Base-by-base conservation (phyloP, 805 yeast species). In the Debaryomyces prosopidis region DNA sequence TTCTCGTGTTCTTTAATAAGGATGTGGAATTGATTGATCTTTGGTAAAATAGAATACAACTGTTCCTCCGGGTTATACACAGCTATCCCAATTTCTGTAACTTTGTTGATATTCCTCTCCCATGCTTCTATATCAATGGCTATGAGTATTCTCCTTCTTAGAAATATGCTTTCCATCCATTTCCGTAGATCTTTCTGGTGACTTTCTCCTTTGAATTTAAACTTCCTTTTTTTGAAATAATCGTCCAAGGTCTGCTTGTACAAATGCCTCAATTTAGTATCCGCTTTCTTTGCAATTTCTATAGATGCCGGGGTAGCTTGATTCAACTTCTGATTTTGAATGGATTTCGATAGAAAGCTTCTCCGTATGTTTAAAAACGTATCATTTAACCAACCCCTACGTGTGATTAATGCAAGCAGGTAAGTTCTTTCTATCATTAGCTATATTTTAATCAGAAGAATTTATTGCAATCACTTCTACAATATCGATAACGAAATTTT, bases 11-110 rank as follows among this genome's bases (percentile, higher is more conserved):
- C 87, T 27, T 68, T 54, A 1, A 81, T 65, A 1, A 81, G 62
- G 2, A 82, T 60, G 47, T 73, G 78, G 9, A 64, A 43, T 43
- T 72, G 73, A 27, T 65, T 63, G 23, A 77, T 65, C 8, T 57
- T 44, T 4, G 83, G 84, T 1, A 66, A 48, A 8, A 71, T 50
- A 1, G 78, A 58, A 5, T 51, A 34, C 12, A 51, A 54, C 55
- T 75, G 80, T 20, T 59, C 64, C 15, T 73, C 51, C 5, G 87
- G 86, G 48, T 82, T 84, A 52, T 72, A 79, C 2, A 82, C 69
- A 1, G 82, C 68, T 4, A 82, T 65, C 1, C 87, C 87, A 39
- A 82, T 71, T 52, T 82, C 87, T 0, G 85, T 82, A 11, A 82
- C 68, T 16, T 65, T 55, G 20, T 64, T 59, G 8, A 60, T 64